Conservation (phyloP, 257 asterid species). For the Solanum verrucosum region DNA sequence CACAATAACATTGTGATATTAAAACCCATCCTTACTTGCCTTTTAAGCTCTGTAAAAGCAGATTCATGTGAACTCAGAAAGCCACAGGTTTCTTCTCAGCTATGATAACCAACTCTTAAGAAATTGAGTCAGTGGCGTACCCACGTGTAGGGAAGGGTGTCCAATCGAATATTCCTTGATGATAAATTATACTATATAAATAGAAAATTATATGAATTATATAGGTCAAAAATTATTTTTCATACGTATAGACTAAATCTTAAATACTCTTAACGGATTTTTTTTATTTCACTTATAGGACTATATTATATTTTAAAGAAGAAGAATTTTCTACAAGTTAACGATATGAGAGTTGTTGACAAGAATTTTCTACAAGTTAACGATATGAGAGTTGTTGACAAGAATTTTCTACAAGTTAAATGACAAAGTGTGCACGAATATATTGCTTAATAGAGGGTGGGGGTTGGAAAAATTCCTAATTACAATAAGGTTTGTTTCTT, state of each 20-base stretch:
- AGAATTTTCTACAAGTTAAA: no score
- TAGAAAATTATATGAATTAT: no score
- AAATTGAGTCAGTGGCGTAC: background rate
- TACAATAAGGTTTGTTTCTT: no score
- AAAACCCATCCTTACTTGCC: background rate
- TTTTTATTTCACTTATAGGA: no score
- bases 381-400: no score
- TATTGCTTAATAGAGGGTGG: background rate
- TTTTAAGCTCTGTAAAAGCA: background rate
- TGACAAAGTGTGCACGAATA: background rate
- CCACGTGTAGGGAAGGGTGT: background rate
- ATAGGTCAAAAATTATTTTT: background rate
- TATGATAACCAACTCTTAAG: background rate
- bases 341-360: background rate
- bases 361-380: background rate
- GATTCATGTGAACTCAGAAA: background rate
- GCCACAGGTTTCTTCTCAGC: background rate
- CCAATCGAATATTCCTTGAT: background rate
- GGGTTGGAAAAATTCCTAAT: no score
- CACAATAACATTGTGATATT: no score
- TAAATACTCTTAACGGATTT: no score
- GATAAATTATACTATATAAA: no score
- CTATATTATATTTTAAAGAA: background rate
- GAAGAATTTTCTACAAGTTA: background rate
- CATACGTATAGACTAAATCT: background rate